Evolutionary conservation across 257 asterid species (phyloP).

Genomic region (Nicotiana tomentosiformis): DNA sequence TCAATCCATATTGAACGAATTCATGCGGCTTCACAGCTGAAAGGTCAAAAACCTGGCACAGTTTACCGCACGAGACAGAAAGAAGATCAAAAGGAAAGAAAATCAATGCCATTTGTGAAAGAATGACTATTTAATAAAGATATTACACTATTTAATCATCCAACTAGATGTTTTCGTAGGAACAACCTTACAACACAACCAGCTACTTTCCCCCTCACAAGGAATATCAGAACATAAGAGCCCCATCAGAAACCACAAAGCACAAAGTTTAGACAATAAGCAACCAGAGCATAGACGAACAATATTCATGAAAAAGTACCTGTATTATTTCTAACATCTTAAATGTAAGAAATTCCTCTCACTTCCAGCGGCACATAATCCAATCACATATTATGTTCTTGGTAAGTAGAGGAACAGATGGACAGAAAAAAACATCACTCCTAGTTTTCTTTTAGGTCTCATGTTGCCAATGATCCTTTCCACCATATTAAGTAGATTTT

Average conservation of each 20-base stretch:
- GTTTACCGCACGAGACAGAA: conserved; percentile 12
- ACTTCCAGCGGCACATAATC: neutral
- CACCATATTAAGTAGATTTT: neutral
- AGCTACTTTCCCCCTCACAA: neutral
- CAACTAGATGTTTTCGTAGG: neutral
- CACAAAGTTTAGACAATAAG: neutral
- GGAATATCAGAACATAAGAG: neutral
- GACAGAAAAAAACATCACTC: neutral
- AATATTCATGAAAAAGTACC: neutral
- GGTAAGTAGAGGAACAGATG: neutral
- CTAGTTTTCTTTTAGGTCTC: neutral
- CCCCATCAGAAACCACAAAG: neutral
- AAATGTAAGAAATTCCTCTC: neutral
- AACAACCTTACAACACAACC: neutral
- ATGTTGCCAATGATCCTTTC: neutral
- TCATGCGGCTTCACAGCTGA: conserved; percentile 83
- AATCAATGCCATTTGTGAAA: neutral
- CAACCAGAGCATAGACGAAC: neutral
- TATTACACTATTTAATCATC: neutral
- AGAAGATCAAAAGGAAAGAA: conserved; percentile 13
- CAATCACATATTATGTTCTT: neutral
- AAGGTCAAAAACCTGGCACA: conserved; percentile 88
- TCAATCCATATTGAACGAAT: conserved; percentile 83
- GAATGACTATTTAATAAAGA: neutral
- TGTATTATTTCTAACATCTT: neutral